Base-by-base conservation (phyloP, 1,139 yeast genomes). In the Kazachstania sp. region DNA sequence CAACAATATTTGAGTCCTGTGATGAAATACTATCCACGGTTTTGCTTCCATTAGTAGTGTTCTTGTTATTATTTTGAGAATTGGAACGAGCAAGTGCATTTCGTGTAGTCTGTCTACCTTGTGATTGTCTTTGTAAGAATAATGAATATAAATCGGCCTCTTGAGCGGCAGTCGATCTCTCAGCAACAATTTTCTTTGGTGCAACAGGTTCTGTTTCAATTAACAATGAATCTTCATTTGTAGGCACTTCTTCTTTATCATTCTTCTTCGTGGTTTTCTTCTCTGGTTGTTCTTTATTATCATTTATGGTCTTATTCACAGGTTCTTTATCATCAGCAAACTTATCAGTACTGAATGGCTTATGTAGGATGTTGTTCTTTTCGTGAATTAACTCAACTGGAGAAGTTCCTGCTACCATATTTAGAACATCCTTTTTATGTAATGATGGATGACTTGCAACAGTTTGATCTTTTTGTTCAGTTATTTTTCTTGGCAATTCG, bases 371-470 rank as follows among this genome's bases (percentile, higher is more conserved):
- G 4, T 15, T 5, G n/a, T 45, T 39, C 13, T 40, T 39, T 12
- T 44, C 23, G 7, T 44, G 34, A 11, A 44, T 2, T 6, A 19
- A 6, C 7, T 43, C 20, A 13, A n/a, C 28, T 2, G 41, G 13
- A 6, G 41, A 37, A 23, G n/a, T 12, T 16, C 15, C 41, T 9
- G 39, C 43, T 28, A 45, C 41, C 28, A 47, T 41, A 26, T 49
- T 41, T 19, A 50, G 11, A 13, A 49, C 29, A 26, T 49, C 49
- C 3, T 30, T 15, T 23, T 47, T 47, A 12, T 37, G 41, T 4
- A 47, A 38, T 3, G 52, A 18, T 30, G 41, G 46, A 32, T 44
- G 39, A 13, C 41, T 32, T 19, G 11, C 16, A 15, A 18, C 44
- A 8, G 19, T 12, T 18, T 16, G 38, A 13, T 6, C 16, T 5